Evolutionary conservation across 2,329 filamentous ascomycete species (phyloP).

Genomic region (Dactylellina parvicollis): DNA sequence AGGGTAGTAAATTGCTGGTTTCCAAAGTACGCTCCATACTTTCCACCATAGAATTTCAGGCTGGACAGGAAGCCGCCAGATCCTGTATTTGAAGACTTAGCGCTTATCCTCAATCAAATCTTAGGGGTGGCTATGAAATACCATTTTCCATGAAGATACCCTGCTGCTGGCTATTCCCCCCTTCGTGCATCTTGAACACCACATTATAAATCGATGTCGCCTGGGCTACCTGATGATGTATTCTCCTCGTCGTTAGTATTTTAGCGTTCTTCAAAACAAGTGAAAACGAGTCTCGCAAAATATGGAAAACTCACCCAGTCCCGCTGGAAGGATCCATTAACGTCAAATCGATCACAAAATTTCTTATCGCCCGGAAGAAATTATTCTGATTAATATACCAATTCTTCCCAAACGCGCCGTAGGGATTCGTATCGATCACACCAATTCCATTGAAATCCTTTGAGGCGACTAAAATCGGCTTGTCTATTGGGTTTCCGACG

Average conservation of each 20-base stretch:
- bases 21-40: slow-evolving; percentile 66
- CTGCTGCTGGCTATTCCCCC: slow-evolving; percentile 61
- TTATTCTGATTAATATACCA: slow-evolving; percentile 84
- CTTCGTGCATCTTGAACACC: slow-evolving; percentile 63
- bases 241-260: slow-evolving; percentile 63
- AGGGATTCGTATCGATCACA: slow-evolving; percentile 89
- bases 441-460: slow-evolving; percentile 82
- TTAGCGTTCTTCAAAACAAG: slow-evolving; percentile 71
- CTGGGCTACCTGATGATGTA: slow-evolving; percentile 76
- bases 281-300: slow-evolving; percentile 78
- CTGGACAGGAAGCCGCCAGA: slow-evolving; percentile 84
- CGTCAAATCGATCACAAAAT: slow-evolving; percentile 81
- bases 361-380: slow-evolving; percentile 84
- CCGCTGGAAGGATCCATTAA: slow-evolving; percentile 69
- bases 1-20: slow-evolving; percentile 78
- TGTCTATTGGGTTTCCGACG: slow-evolving; percentile 72
- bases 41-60: slow-evolving; percentile 82
- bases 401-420: slow-evolving; percentile 78
- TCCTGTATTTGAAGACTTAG: slow-evolving; percentile 60
- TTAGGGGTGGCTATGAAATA: not conserved
- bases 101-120: not conserved
- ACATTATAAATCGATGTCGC: slow-evolving; percentile 71
- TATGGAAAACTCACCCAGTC: slow-evolving; percentile 55
- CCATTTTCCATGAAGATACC: slow-evolving; percentile 73
- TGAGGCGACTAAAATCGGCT: slow-evolving; percentile 76